A percentile compares a stretch with the other conserved stretches of the same genome.
phyloP scores from a whole-genome alignment of 2,329 filamentous ascomycete species.

The Ascochyta rabiei region DNA sequence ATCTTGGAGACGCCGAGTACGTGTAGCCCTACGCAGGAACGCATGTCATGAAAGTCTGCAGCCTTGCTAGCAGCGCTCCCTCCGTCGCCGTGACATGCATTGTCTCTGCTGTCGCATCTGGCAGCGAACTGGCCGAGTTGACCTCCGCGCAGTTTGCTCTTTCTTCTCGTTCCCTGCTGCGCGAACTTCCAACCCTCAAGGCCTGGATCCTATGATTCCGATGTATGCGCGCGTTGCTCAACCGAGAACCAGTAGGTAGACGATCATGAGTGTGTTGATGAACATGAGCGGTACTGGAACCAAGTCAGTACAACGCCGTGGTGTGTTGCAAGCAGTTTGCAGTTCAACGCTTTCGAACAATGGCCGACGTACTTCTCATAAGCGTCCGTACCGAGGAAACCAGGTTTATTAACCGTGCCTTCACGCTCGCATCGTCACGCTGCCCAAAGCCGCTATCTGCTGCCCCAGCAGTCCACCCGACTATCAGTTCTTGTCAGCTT shows the following conservation, averaged over 20 bases:
- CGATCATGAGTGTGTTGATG: slow-evolving; percentile 48
- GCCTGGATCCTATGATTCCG: not conserved
- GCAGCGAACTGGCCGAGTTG: not conserved
- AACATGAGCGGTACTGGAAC: slow-evolving; percentile 47
- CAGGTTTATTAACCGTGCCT: slow-evolving; percentile 85
- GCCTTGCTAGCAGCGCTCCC: not conserved
- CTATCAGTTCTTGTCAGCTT: slow-evolving; percentile 52
- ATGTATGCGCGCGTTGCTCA: slow-evolving; percentile 24
- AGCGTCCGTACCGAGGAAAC: slow-evolving; percentile 89
- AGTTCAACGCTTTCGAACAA: not conserved
- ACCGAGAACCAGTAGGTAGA: slow-evolving; percentile 46
- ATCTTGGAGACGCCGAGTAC: not conserved
- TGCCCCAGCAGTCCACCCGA: slow-evolving; percentile 74
- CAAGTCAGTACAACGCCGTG: slow-evolving; percentile 15
- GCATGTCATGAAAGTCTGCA: not conserved
- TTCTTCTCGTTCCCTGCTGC: not conserved
- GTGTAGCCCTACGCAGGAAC: not conserved
- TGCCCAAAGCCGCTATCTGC: slow-evolving; percentile 76
- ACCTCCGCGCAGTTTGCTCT: not conserved
- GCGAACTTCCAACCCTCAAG: not conserved
- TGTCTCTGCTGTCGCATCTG: not conserved
- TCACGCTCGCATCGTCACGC: slow-evolving; percentile 76
- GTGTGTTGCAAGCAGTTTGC: not conserved
- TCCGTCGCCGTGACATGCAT: too few species aligned
- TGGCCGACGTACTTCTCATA: slow-evolving; percentile 77